Evolutionary conservation across 2,329 filamentous ascomycete species (phyloP).

Genomic region (Pyrenophora graminea): DNA sequence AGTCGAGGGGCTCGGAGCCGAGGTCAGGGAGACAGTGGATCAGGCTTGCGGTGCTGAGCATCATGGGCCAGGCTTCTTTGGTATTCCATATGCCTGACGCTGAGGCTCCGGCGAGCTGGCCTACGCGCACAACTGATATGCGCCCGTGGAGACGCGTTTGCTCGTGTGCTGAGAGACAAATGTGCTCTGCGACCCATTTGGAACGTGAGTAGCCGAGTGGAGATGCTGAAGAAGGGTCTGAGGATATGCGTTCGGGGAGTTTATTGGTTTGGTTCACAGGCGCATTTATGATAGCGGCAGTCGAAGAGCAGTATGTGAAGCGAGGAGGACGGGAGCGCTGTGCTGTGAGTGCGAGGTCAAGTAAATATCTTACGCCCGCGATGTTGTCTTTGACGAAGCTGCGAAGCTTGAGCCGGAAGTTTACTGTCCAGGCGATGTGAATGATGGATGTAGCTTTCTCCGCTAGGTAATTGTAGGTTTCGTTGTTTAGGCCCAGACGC

Average conservation of each 20-base stretch:
- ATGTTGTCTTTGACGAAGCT: constrained; percentile 62
- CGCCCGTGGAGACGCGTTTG: constrained; percentile 34
- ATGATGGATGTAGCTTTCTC: constrained; percentile 58
- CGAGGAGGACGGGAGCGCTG: constrained; percentile 35
- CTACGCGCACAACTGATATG: constrained; percentile 45
- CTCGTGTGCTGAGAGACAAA: constrained; percentile 51
- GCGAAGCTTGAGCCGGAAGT: constrained; percentile 62
- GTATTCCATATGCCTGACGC: constrained; percentile 34
- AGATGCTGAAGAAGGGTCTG: constrained; percentile 51
- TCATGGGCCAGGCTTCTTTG: constrained; percentile 45
- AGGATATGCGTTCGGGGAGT: constrained; percentile 50
- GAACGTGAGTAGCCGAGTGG: constrained; percentile 60
- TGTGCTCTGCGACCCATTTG: constrained; percentile 61
- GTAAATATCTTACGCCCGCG: constrained; percentile 54
- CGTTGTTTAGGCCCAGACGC: constrained; percentile 54
- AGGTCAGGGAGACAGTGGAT: constrained; percentile 40
- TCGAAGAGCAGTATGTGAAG: constrained; percentile 59
- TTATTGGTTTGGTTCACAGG: constrained; percentile 13
- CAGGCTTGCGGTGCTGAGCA: constrained; percentile 38
- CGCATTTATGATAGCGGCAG: constrained; percentile 50
- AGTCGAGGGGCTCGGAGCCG: constrained; percentile 33
- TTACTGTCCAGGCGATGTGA: constrained; percentile 68
- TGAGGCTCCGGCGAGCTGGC: constrained; percentile 48
- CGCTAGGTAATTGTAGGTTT: constrained; percentile 50
- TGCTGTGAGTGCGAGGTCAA: constrained; percentile 50